A percentile compares a stretch with the other conserved stretches of the same genome.
These are phyloP conservation scores for Paramecium tetraurelia DNA, from an alignment of 73 alveolate species.

Conservation along the genomic window DNA sequence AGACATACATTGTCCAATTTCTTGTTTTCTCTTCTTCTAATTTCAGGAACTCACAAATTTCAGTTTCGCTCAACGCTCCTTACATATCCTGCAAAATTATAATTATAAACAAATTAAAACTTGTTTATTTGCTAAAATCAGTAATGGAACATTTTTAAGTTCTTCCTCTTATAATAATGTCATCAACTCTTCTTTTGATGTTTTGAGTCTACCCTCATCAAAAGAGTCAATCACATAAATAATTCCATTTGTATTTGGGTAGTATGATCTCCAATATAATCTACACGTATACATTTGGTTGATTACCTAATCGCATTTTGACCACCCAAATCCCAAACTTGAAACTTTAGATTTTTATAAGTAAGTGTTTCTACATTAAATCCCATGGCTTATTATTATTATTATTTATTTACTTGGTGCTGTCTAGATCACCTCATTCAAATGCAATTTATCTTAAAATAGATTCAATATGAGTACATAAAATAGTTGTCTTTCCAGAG, in stretches of 20 bases:
- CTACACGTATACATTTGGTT: not conserved
- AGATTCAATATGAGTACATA: conserved; percentile 51
- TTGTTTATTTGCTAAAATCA: conserved; percentile 89
- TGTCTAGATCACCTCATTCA: conserved; percentile 75
- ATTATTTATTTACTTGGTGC: conserved; percentile 65
- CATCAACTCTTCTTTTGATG: conserved; percentile 83
- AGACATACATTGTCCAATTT: conserved; percentile 72
- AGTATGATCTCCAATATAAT: conserved; percentile 89
- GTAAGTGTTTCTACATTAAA: conserved; percentile 85
- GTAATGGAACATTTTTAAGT: conserved; percentile 91
- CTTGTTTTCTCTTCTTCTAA: conserved; percentile 70
- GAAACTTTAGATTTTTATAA: conserved; percentile 78
- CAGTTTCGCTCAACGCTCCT: conserved; percentile 61
- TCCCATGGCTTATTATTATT: conserved; percentile 68
- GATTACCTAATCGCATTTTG: conserved; percentile 76
- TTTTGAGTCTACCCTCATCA: conserved; percentile 90
- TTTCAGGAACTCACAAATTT: conserved; percentile 60
- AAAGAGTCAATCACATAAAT: conserved; percentile 89
- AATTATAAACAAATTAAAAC: conserved; percentile 6
- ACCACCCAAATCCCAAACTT: conserved; percentile 90
- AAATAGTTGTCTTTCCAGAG: conserved; percentile 86
- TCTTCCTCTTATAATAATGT: conserved; percentile 83
- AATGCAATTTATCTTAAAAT: conserved; percentile 65
- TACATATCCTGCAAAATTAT: conserved; percentile 68
- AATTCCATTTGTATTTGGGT: conserved; percentile 87